A percentile compares a stretch with the other conserved stretches of the same genome.
These are phyloP conservation scores for Lasiodiplodia sp. DNA, from an alignment of 2,329 filamentous ascomycete genomes.

Conservation along the genomic window DNA sequence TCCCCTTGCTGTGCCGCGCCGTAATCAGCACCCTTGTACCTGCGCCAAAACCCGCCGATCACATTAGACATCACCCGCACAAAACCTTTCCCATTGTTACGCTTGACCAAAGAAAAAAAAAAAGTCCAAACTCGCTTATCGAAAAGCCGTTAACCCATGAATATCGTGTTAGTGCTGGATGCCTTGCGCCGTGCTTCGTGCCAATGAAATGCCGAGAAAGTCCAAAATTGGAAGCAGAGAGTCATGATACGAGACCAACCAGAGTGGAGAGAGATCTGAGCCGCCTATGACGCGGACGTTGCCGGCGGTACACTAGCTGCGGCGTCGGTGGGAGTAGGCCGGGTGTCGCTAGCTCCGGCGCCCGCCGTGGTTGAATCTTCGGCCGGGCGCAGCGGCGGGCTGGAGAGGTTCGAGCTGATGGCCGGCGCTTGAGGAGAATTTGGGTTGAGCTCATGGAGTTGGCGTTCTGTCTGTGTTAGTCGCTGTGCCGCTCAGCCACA, in stretches of 20 bases:
- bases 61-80: background rate
- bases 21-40: slow-evolving; percentile 4
- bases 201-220: slow-evolving; percentile 15
- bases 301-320: slow-evolving; percentile 13
- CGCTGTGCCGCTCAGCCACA: slow-evolving; percentile 20
- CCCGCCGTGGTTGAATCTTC: slow-evolving; percentile 8
- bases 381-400: slow-evolving; percentile 32
- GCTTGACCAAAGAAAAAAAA: slow-evolving; percentile 11
- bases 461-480: slow-evolving; percentile 39
- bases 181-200: slow-evolving; percentile 17
- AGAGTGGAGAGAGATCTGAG: background rate
- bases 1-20: slow-evolving; percentile 10
- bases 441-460: slow-evolving; percentile 44
- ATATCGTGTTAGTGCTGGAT: slow-evolving; percentile 6
- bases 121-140: background rate
- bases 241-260: background rate
- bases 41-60: slow-evolving; percentile 1
- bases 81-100: background rate
- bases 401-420: slow-evolving; percentile 39
- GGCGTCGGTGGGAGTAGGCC: slow-evolving; percentile 16
- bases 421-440: slow-evolving; percentile 42
- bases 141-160: slow-evolving; percentile 5
- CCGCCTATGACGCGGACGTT: slow-evolving; percentile 4
- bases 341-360: background rate
- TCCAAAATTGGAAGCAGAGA: slow-evolving; percentile 6